Evolutionary conservation across 768 basidiomycete species (phyloP).

Genomic region (Leccinum boreale): DNA sequence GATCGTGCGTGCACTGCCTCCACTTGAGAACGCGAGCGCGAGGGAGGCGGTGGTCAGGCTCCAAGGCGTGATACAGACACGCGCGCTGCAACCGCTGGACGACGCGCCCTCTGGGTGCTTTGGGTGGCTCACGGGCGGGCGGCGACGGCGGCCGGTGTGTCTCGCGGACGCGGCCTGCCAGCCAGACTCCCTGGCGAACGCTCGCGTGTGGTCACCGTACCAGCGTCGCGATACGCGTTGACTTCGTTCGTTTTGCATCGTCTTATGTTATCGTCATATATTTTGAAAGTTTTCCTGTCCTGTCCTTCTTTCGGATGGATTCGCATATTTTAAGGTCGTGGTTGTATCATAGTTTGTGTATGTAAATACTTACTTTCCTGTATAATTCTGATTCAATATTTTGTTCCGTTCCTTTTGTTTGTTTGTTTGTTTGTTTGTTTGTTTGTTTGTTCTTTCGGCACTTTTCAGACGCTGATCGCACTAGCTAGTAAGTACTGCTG

Average conservation of each 20-base stretch:
- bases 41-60: slow-evolving; percentile 6
- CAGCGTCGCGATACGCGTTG: background rate
- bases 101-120: slow-evolving; percentile 19
- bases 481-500: too few species aligned
- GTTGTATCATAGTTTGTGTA: too few species aligned
- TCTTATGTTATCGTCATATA: too few species aligned
- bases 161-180: background rate
- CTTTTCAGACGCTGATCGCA: too few species aligned
- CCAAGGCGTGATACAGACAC: slow-evolving; percentile 17
- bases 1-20: slow-evolving; percentile 23
- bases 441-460: too few species aligned
- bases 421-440: too few species aligned
- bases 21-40: background rate
- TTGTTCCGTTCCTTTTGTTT: too few species aligned
- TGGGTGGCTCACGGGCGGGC: slow-evolving; percentile 9
- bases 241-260: background rate
- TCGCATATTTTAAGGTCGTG: too few species aligned
- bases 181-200: slow-evolving; percentile 15
- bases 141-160: background rate
- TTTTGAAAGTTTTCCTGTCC: too few species aligned
- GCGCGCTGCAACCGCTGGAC: slow-evolving; percentile 23
- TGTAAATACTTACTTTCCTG: too few species aligned
- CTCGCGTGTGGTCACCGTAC: slow-evolving; percentile 17
- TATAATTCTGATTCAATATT: too few species aligned
- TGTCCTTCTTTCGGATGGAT: too few species aligned